Conservation (phyloP, 257 asterid genomes). For the Solanum sejunctum region DNA sequence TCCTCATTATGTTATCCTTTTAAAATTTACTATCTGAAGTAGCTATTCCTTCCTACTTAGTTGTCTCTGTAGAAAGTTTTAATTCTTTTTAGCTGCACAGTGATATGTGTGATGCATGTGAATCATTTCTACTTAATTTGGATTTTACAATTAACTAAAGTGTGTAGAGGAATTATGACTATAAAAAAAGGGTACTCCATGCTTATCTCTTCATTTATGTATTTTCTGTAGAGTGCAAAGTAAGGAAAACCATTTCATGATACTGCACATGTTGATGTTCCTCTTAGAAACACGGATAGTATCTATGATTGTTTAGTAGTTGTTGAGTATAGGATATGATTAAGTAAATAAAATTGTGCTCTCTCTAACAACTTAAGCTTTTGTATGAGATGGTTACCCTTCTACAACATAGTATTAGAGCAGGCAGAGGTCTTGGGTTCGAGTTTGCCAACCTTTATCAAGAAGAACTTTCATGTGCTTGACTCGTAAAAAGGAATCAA, state of each 20-base stretch:
- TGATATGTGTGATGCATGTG: neutral
- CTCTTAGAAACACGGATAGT: neutral
- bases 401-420: neutral
- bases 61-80: neutral
- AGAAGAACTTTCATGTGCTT: neutral
- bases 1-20: neutral
- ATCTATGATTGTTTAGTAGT: neutral
- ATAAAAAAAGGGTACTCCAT: neutral
- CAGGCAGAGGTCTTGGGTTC: neutral
- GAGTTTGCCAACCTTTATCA: neutral
- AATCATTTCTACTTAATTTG: neutral
- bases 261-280: neutral
- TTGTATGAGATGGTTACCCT: too few species aligned
- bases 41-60: neutral
- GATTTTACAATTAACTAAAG: neutral
- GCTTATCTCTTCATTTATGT: neutral
- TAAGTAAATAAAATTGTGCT: neutral
- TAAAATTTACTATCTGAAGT: neutral
- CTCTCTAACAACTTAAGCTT: too few species aligned
- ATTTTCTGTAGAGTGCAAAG: neutral
- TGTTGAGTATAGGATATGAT: neutral
- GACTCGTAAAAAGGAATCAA: neutral
- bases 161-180: neutral
- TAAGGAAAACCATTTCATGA: neutral
- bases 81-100: neutral